phyloP scores from a whole-genome alignment of 495 filamentous ascomycete genomes.

The Aspergillus wentii region DNA sequence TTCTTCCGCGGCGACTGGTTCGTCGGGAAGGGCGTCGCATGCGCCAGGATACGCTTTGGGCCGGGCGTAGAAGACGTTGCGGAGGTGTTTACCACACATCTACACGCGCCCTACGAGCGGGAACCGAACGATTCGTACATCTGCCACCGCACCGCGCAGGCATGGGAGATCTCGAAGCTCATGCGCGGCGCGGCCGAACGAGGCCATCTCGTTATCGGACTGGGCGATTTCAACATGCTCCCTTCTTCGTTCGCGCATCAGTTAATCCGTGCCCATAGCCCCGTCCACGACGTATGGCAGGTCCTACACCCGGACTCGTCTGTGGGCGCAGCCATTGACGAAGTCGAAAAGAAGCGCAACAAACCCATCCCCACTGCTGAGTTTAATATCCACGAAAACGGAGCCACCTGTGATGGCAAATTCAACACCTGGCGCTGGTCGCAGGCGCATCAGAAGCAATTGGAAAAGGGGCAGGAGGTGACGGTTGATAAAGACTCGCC shows the following conservation, averaged over 20 bases:
- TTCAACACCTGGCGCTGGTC: slow-evolving; percentile 95
- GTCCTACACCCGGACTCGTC: slow-evolving; percentile 75
- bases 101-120: slow-evolving; percentile 85
- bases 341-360: slow-evolving; percentile 48
- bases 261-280: slow-evolving; percentile 72
- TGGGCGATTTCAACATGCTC: slow-evolving; percentile 95
- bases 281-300: slow-evolving; percentile 79
- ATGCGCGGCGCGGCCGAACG: slow-evolving; percentile 80
- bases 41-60: slow-evolving; percentile 73
- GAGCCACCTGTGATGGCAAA: slow-evolving; percentile 78
- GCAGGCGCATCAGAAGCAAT: slow-evolving; percentile 51
- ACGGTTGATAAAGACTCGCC: slow-evolving; percentile 50
- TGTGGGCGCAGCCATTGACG: slow-evolving; percentile 61
- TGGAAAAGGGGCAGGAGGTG: slow-evolving; percentile 54
- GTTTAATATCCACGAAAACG: slow-evolving; percentile 74
- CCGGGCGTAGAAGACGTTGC: slow-evolving; percentile 58
- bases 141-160: slow-evolving; percentile 85
- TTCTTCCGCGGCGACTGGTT: slow-evolving; percentile 91
- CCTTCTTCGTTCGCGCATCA: slow-evolving; percentile 83
- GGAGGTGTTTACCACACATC: slow-evolving; percentile 93
- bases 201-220: slow-evolving; percentile 76
- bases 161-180: slow-evolving; percentile 95
- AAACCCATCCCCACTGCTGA: slow-evolving; percentile 60
- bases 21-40: slow-evolving; percentile 92
- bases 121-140: slow-evolving; percentile 79